These are phyloP conservation scores for Eruca vesicaria DNA, from an alignment of 441 rosid species.

Conservation along the genomic window DNA sequence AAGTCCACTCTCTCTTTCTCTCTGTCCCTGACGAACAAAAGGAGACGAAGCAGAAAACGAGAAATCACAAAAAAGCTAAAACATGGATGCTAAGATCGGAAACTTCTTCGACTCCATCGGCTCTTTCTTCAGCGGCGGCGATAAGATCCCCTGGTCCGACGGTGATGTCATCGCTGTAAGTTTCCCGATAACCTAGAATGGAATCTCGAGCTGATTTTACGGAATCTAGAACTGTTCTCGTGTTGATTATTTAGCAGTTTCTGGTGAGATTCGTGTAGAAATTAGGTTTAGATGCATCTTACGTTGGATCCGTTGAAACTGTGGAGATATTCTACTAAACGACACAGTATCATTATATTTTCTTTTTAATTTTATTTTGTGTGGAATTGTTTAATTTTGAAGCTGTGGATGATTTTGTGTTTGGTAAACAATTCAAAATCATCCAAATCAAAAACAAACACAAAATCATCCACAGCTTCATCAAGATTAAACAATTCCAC, in stretches of 20 bases:
- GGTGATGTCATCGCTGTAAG: slow-evolving; percentile 69
- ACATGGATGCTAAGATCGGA: slow-evolving; percentile 38
- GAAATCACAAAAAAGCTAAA: slow-evolving; percentile 19
- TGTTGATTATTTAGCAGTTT: neutral
- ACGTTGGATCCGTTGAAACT: too few species aligned
- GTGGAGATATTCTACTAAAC: too few species aligned
- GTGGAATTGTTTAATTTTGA: too few species aligned
- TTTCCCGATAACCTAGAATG: neutral
- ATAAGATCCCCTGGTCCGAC: slow-evolving; percentile 93
- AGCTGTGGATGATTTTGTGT: too few species aligned
- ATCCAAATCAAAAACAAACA: too few species aligned
- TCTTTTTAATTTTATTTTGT: too few species aligned
- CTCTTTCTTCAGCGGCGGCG: slow-evolving; percentile 74
- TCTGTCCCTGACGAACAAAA: slow-evolving; percentile 1
- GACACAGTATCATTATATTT: too few species aligned
- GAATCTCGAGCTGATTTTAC: neutral
- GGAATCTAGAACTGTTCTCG: neutral
- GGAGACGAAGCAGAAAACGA: neutral
- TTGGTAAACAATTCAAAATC: too few species aligned
- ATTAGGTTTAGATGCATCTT: too few species aligned
- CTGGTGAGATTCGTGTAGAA: neutral
- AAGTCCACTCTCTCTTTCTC: slow-evolving; percentile 15
- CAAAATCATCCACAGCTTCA: too few species aligned
- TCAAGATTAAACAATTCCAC: too few species aligned
- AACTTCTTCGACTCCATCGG: slow-evolving; percentile 68